Conservation (phyloP, 2,329 filamentous ascomycete genomes). For the Pseudogymnoascus pannorum region DNA sequence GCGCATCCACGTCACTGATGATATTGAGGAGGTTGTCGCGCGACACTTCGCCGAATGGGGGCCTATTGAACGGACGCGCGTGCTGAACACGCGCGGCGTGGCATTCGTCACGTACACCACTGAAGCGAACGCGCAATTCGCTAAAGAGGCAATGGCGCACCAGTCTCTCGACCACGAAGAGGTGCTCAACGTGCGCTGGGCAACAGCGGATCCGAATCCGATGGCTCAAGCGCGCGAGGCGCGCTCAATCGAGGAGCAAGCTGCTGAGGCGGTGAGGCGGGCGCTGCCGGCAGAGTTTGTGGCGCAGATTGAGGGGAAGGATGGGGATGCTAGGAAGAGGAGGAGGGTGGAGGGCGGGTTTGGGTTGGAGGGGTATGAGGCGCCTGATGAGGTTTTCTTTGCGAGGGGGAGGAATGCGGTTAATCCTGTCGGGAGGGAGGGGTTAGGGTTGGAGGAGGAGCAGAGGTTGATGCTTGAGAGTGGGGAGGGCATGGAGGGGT, state of each 20-base stretch:
- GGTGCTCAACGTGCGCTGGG: conserved; percentile 93
- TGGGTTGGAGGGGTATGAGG: conserved; percentile 84
- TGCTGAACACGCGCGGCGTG: conserved; percentile 82
- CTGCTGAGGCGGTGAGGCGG: conserved; percentile 82
- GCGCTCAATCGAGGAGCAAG: conserved; percentile 84
- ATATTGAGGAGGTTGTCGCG: conserved; percentile 93
- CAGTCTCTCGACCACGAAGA: conserved; percentile 88
- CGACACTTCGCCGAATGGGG: conserved; percentile 97
- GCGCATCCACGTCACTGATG: conserved; percentile 88
- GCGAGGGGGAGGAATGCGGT: conserved; percentile 66
- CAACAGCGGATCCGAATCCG: conserved; percentile 91
- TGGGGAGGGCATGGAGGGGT: conserved; percentile 41
- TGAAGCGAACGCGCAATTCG: conserved; percentile 83
- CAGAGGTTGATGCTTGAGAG: conserved; percentile 51
- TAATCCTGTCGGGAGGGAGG: conserved; percentile 50
- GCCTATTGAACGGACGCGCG: conserved; percentile 75
- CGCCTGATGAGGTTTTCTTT: conserved; percentile 90
- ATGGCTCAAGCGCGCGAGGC: conserved; percentile 90
- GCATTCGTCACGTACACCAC: conserved; percentile 93
- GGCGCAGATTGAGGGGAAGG: conserved; percentile 85
- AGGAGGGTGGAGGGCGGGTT: conserved; percentile 86
- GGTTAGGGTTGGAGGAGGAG: conserved; percentile 57
- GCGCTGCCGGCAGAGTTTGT: conserved; percentile 87
- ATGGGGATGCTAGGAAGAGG: conserved; percentile 79
- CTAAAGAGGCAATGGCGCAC: conserved; percentile 92